Evolutionary conservation across 192 early-diverging fungal genomes (phyloP), one percentile per base, ranked within the genome.

Genomic region (Mortierella antarctica): DNA sequence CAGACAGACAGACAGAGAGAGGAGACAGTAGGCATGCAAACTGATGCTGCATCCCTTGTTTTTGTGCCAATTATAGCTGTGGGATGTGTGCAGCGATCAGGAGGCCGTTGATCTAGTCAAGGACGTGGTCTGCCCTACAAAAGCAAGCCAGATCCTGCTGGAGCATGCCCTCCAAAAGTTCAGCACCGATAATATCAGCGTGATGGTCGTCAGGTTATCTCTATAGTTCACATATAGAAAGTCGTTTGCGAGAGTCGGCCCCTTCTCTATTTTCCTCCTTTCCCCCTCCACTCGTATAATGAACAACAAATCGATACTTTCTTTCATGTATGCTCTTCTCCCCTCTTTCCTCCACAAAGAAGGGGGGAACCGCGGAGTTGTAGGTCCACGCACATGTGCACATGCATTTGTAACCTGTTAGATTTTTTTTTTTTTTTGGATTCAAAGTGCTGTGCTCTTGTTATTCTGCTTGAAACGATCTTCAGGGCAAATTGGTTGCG

Each of bases 11-110:
- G 6, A n/a, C n/a, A 41, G 54, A 9, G 23, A 7, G 1, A 41
- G 42, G 11, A 46, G 8, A 21, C 14, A 14, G 39, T 40, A 56
- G 7, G 45, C 17, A 53, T 42, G 50, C 49, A 17, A 17, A 78
- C 42, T 48, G 13, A 41, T 18, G 17, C n/a, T 31, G 57, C 47
- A 57, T 53, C 39, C 46, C 23, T 55, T 57, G 10, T 39, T 54
- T 21, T 61, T 53, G 62, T 1, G 9, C 15, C 13, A 13, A 58
- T 17, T 47, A 21, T 54, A 96, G 95, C 84, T 99, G 48, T 98
- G 98, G 98, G 98, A 99, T 62, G 75, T 79, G 10, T 98, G 97
- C 83, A 87, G 92, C 14, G 98, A 99, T 77, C 95, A 98, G 82
- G 88, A 93, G 55, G 98, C 97, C 0, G 90, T 97, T 4, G 94